Percentiles rank a stretch among this genome's conserved stretches.
These are phyloP conservation scores for Dovyalis caffra DNA, from an alignment of 345 rosid species.

Conservation along the genomic window DNA sequence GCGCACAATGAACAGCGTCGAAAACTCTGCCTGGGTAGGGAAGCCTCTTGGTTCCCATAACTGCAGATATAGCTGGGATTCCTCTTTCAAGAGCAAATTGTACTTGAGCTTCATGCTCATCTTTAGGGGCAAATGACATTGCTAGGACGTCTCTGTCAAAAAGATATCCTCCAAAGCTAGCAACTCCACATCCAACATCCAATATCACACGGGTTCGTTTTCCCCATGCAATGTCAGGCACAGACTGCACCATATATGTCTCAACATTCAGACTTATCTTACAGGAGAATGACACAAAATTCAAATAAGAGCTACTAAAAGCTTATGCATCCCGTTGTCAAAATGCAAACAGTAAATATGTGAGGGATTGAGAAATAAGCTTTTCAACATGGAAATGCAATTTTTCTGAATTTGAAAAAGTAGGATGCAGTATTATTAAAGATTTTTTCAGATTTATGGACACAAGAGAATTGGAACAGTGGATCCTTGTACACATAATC, in stretches of 20 bases:
- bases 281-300: neutral
- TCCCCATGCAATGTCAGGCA: conserved; percentile 82
- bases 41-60: conserved; percentile 94
- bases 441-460: too few species aligned
- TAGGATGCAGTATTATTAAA: neutral
- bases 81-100: conserved; percentile 99
- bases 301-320: neutral
- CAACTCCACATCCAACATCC: conserved; percentile 99
- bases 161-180: conserved; percentile 95
- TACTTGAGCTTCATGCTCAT: conserved; percentile 98
- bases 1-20: conserved; percentile 93
- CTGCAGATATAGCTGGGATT: conserved; percentile 94
- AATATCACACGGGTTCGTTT: conserved; percentile 73
- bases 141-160: conserved; percentile 82
- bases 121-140: conserved; percentile 98
- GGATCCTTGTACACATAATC: neutral
- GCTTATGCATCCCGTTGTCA: neutral
- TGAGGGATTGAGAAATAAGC: neutral
- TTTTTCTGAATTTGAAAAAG: neutral
- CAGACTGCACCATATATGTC: conserved; percentile 52
- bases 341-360: neutral
- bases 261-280: conserved; percentile 12
- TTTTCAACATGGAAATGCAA: neutral
- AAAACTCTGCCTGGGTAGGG: conserved; percentile 92
- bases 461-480: neutral